A percentile compares a stretch with the other conserved stretches of the same genome.
Evolutionary conservation across 148 eudicot genomes (phyloP).

Genomic region (Chenopodium quinoa): DNA sequence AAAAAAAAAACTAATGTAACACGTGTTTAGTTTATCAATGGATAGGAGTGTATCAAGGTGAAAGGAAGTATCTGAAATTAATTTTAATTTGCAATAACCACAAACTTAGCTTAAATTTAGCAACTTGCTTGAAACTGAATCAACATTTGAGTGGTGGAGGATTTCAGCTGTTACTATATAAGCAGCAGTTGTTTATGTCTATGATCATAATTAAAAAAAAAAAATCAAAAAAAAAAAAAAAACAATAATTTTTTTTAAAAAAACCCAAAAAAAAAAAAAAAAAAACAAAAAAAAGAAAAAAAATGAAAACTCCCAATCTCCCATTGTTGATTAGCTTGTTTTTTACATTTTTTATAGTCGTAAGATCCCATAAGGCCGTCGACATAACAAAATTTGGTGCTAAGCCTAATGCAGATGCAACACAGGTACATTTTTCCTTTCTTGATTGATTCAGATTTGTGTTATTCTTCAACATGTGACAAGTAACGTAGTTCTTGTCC

Average conservation of each 20-base stretch:
- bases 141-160: background rate
- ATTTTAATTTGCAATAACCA: slow-evolving; percentile 41
- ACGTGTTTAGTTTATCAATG: too few species aligned
- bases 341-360: slow-evolving; percentile 17
- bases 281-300: background rate
- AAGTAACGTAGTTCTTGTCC: too few species aligned
- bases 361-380: slow-evolving; percentile 13
- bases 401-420: slow-evolving; percentile 24
- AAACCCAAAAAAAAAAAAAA: background rate
- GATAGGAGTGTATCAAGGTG: background rate
- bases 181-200: background rate
- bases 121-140: background rate
- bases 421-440: slow-evolving; percentile 8
- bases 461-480: background rate
- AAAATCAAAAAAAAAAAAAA: background rate
- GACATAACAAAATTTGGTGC: slow-evolving; percentile 25
- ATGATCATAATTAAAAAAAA: background rate
- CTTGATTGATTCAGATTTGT: too few species aligned
- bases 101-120: slow-evolving; percentile 19
- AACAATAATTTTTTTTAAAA: too few species aligned
- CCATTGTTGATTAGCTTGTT: slow-evolving; percentile 13
- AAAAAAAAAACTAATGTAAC: too few species aligned
- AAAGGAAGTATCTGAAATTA: background rate
- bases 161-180: slow-evolving; percentile 9
- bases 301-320: slow-evolving; percentile 23